Base-by-base conservation (phyloP, 1,284 basidiomycete genomes). In the Cutaneotrichosporon dermatis region DNA sequence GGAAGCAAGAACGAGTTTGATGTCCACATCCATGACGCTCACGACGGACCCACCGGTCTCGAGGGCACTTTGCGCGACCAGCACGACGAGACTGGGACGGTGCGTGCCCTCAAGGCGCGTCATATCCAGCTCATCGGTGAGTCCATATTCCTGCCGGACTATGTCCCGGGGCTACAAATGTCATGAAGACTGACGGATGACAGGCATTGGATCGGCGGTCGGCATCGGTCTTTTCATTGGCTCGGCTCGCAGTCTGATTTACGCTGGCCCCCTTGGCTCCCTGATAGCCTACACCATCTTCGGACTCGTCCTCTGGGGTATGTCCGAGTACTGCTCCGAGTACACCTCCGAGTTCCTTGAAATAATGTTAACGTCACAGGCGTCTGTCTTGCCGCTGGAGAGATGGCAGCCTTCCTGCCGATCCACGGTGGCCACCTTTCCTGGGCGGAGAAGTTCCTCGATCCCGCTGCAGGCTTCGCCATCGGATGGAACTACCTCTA, bases 401-500 rank as follows among this genome's bases (percentile, higher is more conserved):
- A 66, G 51, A 58, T 66, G 48, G 59, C 62, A 1, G 55, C 62
- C 4, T 54, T 63, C 59, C 53, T 61, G 8, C 64, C 64, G 4
- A 52, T 66, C 15, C 61, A 51, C 6, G 64, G 64, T 6, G 64
- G 64, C 9, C 57, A 59, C 52, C 61, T 66, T 25, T 51, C 54
- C 25, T 66, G 61, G 61, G 59, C 64, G 3, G 25, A 39, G 15
- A 54, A 61, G 49, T 66, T 52, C n/a, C 34, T 63, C 33, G 64
- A 66, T 41, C 48, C 48, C 3, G 64, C 61, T 2, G 33, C 39
- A 3, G 35, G 41, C 4, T 54, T 54, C n/a, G 52, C 52, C 1
- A 54, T 67, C 10, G 69, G 69, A 0, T 72, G 67, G 62, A 72
- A 72, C 50, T 66, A 60, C 52, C 63, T 68, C 49, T 61, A 65